Base-by-base conservation (phyloP, 192 early-diverging fungal genomes). In the Coemansia sp. region DNA sequence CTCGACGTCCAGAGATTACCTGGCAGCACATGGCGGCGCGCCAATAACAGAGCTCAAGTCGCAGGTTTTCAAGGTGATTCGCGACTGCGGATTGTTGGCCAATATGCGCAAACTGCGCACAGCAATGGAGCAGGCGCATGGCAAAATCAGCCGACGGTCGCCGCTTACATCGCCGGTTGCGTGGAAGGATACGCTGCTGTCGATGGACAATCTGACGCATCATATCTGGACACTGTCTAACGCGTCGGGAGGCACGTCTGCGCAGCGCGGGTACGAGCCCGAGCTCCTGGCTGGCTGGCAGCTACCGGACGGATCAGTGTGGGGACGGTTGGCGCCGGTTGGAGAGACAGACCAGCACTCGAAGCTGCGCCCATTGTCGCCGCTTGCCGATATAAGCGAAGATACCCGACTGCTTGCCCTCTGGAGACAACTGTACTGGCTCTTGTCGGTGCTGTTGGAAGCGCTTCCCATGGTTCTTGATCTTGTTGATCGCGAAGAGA, bases 231-330 rank as follows among this genome's bases (percentile, higher is more conserved):
- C 32, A 1, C 37, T 41, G 57, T 59, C 57, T n/a, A 16, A 16
- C 8, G 57, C 57, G 16, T 40, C 37, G 9, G 39, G 39, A 10
- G 65, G 64, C 45, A 62, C 48, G 13, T 54, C 49, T 11, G 49
- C 48, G 21, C 43, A 13, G 45, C 18, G 66, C 45, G 66, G 49
- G 32, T 41, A 49, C 52, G 72, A 80, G 40, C 66, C 67, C 13
- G 72, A 65, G 51, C 16, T 72, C 47, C 58, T 80, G 52, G 62
- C 61, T n/a, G 78, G 78, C 7, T 80, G 78, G 78, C 66, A 64
- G 62, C 69, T 80, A 22, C 78, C 78, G 8, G 78, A 80, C 21
- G 78, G 71, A 21, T 65, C 72, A 9, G 78, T 80, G 15, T 80
- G 78, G 78, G 78, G 69, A 11, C 9, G 39, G 8, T 22, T 59